phyloP scores from a whole-genome alignment of 1,284 basidiomycete species.

The Phylloboletellus chloephorus region DNA sequence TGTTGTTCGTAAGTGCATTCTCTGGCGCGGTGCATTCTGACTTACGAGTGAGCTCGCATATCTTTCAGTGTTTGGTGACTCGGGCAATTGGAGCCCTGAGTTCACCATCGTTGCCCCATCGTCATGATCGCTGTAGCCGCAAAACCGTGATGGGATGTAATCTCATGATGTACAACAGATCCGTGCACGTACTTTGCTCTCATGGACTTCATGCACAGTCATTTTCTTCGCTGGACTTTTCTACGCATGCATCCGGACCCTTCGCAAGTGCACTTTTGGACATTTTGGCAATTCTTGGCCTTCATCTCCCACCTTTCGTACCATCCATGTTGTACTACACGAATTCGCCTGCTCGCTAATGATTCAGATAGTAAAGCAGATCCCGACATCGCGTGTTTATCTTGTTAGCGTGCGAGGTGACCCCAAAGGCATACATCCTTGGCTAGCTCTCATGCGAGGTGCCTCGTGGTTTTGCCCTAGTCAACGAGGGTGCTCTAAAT shows the following conservation, averaged over 20 bases:
- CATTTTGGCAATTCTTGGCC: slow-evolving; percentile 3
- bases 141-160: slow-evolving; percentile 15
- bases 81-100: slow-evolving; percentile 40
- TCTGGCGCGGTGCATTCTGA: fast-evolving
- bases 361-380: no score
- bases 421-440: not conserved
- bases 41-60: not conserved
- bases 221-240: slow-evolving; percentile 3
- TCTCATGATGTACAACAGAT: slow-evolving; percentile 11
- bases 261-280: slow-evolving; percentile 13
- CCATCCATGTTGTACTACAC: slow-evolving; percentile 1
- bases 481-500: no score
- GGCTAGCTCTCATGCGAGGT: not conserved
- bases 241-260: slow-evolving; percentile 1
- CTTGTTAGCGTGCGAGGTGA: no score
- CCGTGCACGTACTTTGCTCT: slow-evolving; percentile 1
- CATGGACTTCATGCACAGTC: slow-evolving; percentile 17
- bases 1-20: slow-evolving; percentile 38
- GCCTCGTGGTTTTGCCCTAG: no score
- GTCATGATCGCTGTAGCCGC: slow-evolving; percentile 17
- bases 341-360: not conserved
- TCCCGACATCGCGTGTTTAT: no score
- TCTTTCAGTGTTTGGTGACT: slow-evolving; percentile 45
- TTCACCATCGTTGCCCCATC: slow-evolving; percentile 34
- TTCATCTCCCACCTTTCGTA: slow-evolving; percentile 10